Base-by-base conservation (phyloP, 176 grass and related monocot genomes). In the Phyllostachys edulis region DNA sequence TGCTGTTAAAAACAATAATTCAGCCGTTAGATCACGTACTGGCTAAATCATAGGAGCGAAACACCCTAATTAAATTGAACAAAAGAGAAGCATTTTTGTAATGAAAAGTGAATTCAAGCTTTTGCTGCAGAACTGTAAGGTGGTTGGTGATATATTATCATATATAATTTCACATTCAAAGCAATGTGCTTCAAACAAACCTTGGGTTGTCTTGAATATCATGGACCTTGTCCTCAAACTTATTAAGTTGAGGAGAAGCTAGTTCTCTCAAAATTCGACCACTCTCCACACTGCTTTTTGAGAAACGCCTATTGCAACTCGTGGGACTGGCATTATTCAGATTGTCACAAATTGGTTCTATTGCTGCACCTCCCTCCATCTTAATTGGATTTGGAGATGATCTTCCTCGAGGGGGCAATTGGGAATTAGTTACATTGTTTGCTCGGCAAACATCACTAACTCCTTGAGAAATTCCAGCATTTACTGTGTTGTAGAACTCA, bases 401-500 rank as follows among this genome's bases (percentile, higher is more conserved):
- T 40, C 39, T 82, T 61, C 80, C 78, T 82, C 14, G 83, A 90
- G 64, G 83, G 18, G 83, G 63, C 40, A 85, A 65, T 23, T 46
- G 42, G 11, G 71, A 24, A 86, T 32, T 71, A 69, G 3, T 77
- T 52, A 75, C 26, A 6, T 75, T 87, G 39, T 85, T 92, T 80
- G 84, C 82, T 71, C 75, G 86, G 82, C 84, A 90, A 69, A 78
- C 72, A 70, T 85, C 76, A 42, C 57, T 74, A 77, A 79, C 44
- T 69, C 85, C 62, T 82, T 80, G 75, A 83, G 78, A 82, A 76
- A 83, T 82, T 65, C 77, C 80, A 66, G 85, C 75, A 23, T 94
- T 93, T 76, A 91, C 84, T 51, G 89, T 94, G 85, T 94, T 93
- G 82, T 93, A 94, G 63, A 98, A 94, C 68, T 98, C 94, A 63